A percentile compares a stretch with the other conserved stretches of the same genome.
Evolutionary conservation across 176 grass and related monocot genomes (phyloP).

Genomic region (Puccinellia tenuiflora): DNA sequence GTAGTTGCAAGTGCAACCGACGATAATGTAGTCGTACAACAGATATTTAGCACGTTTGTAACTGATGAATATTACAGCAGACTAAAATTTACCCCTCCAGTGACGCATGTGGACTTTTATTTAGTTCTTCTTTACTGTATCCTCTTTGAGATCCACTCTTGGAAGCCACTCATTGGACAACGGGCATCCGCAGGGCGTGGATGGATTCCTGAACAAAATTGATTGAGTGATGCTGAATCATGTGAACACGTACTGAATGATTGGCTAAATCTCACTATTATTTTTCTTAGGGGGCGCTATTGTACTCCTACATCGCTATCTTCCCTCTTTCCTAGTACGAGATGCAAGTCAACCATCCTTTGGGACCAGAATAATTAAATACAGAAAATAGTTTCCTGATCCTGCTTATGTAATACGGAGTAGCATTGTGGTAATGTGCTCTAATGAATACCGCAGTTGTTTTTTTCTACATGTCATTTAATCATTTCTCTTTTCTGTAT

Average conservation of each 20-base stretch:
- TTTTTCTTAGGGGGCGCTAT: too few species aligned
- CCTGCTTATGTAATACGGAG: background rate
- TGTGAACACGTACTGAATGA: background rate
- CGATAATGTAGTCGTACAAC: background rate
- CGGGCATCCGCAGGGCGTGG: background rate
- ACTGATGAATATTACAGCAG: background rate
- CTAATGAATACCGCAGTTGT: background rate
- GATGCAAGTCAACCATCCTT: background rate
- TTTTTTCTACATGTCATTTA: background rate
- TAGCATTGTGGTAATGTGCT: background rate
- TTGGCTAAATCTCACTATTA: slow-evolving; percentile 9
- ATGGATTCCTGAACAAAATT: background rate
- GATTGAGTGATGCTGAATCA: background rate
- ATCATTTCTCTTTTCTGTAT: background rate
- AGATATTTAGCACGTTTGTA: background rate
- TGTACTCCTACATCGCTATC: background rate
- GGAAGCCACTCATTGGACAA: background rate
- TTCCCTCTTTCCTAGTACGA: background rate
- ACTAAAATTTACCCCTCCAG: background rate
- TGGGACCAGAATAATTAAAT: background rate
- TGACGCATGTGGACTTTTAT: background rate
- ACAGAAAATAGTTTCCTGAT: background rate
- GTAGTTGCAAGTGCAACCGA: background rate
- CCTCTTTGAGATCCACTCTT: background rate
- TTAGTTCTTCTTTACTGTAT: background rate